Evolutionary conservation across 164 flowering plant genomes (phyloP).

Genomic region (Malania oleifera): DNA sequence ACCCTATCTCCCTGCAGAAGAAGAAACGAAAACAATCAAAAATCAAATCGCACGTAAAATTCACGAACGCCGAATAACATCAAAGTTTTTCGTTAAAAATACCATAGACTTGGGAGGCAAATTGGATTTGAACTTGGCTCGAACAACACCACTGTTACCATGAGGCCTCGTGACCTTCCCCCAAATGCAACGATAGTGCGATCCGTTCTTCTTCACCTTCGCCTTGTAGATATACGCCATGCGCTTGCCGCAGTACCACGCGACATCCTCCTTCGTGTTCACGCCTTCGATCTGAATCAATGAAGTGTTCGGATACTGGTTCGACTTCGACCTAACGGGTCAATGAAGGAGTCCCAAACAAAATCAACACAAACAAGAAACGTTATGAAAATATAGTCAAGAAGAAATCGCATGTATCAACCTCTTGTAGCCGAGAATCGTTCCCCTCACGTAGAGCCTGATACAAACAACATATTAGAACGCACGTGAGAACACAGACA

Average conservation of each 20-base stretch:
- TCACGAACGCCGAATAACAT: background rate
- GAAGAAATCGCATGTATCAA: conserved; percentile 5
- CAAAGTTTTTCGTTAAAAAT: background rate
- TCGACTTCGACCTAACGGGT: conserved; percentile 47
- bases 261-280: conserved; percentile 55
- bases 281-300: conserved; percentile 62
- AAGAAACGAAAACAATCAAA: background rate
- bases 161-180: conserved; percentile 63
- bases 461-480: background rate
- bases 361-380: background rate
- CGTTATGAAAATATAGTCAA: too few species aligned
- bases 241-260: conserved; percentile 55
- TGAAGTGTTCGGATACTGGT: conserved; percentile 64
- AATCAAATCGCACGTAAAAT: background rate
- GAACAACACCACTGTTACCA: conserved; percentile 64
- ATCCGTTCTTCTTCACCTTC: conserved; percentile 47
- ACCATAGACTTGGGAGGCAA: conserved; percentile 70
- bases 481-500: background rate
- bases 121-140: conserved; percentile 63
- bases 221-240: conserved; percentile 71
- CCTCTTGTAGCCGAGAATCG: conserved; percentile 63
- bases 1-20: conserved; percentile 57
- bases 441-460: conserved; percentile 57
- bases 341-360: background rate
- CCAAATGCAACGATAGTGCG: conserved; percentile 62